Conservation (phyloP, 2,329 filamentous ascomycete species). For the Teratosphaeria destructans region DNA sequence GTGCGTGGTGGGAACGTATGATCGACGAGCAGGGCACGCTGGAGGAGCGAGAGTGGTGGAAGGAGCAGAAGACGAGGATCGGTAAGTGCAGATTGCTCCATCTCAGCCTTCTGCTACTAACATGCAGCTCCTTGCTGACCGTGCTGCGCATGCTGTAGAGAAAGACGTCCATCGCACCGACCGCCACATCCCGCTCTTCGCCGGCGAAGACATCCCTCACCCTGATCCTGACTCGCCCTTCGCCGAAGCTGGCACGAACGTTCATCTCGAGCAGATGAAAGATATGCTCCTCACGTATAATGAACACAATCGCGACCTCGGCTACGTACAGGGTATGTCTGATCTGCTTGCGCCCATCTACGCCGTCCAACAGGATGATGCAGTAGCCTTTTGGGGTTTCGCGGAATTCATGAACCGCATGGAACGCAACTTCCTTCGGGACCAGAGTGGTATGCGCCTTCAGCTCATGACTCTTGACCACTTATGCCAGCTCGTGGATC, state of each 20-base stretch:
- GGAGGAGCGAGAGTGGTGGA: constrained; percentile 90
- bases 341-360: constrained; percentile 93
- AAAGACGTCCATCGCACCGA: constrained; percentile 98
- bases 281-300: constrained; percentile 98
- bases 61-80: constrained; percentile 85
- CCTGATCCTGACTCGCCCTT: constrained; percentile 94
- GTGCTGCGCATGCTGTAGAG: constrained; percentile 53
- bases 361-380: constrained; percentile 93
- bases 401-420: constrained; percentile 94
- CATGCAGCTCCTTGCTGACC: constrained; percentile 29
- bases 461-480: constrained; percentile 89
- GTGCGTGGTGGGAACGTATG: constrained; percentile 90
- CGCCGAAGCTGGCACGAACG: constrained; percentile 84
- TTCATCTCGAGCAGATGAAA: constrained; percentile 97
- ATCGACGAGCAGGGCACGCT: constrained; percentile 69
- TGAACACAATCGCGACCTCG: constrained; percentile 89
- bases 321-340: constrained; percentile 98
- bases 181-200: constrained; percentile 86
- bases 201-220: constrained; percentile 91
- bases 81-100: constrained; percentile 48
- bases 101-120: constrained; percentile 11
- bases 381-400: constrained; percentile 93
- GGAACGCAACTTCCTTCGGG: constrained; percentile 92
- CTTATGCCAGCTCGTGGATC: constrained; percentile 92
- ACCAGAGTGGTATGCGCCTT: constrained; percentile 90